A percentile compares a stretch with the other conserved stretches of the same genome.
Evolutionary conservation across 495 filamentous ascomycete genomes (phyloP).

Genomic region (Neurospora intermedia): DNA sequence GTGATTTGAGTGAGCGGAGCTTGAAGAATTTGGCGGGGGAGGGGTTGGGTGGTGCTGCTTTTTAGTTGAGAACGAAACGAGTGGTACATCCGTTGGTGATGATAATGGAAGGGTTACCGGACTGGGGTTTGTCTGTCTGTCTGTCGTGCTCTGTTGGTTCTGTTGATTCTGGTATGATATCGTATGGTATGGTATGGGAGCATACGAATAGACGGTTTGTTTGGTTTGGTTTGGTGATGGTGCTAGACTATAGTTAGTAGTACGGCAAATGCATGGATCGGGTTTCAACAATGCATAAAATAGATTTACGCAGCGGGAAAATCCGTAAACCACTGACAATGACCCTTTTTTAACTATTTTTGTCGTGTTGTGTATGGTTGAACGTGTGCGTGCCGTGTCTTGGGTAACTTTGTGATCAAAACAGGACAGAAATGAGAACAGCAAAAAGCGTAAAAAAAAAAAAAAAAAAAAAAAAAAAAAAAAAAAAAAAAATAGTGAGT

Average conservation of each 20-base stretch:
- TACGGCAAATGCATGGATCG: neutral
- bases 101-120: neutral
- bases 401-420: too few relatives aligned
- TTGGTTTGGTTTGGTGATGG: neutral
- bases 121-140: neutral
- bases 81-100: too few relatives aligned
- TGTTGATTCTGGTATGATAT: too few relatives aligned
- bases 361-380: too few relatives aligned
- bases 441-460: too few relatives aligned
- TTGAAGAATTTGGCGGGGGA: conserved; percentile 36
- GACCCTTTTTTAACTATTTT: too few relatives aligned
- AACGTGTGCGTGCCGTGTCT: too few relatives aligned
- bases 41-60: conserved; percentile 30
- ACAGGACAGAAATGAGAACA: too few relatives aligned
- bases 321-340: neutral
- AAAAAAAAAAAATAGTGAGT: too few relatives aligned
- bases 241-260: too few relatives aligned
- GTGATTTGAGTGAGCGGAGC: conserved; percentile 33
- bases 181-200: too few relatives aligned
- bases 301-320: neutral
- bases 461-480: too few relatives aligned
- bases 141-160: neutral
- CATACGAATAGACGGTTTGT: neutral
- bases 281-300: neutral
- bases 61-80: conserved; percentile 10